These are phyloP conservation scores for Trapa bicornis DNA, from an alignment of 345 rosid genomes.

Conservation along the genomic window DNA sequence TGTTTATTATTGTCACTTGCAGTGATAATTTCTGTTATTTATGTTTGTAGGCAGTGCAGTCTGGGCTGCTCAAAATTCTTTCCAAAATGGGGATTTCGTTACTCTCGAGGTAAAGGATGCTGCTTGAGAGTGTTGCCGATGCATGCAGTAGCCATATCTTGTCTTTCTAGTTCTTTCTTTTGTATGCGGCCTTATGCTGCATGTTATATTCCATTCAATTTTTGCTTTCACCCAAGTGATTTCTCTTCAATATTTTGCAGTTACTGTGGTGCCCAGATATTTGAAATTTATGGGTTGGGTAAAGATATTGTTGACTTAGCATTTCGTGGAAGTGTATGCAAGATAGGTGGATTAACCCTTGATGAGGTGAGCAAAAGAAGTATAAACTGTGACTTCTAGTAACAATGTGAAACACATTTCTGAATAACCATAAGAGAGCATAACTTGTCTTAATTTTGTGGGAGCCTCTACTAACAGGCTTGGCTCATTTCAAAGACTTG, in stretches of 20 bases:
- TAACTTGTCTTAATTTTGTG: background rate
- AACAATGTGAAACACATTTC: background rate
- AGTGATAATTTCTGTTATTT: constrained; percentile 12
- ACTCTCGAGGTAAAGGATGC: constrained; percentile 63
- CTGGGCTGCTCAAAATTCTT: constrained; percentile 89
- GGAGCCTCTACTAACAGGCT: background rate
- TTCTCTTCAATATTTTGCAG: constrained; percentile 33
- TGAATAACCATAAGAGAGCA: background rate
- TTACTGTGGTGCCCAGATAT: constrained; percentile 98
- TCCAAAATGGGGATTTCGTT: constrained; percentile 99
- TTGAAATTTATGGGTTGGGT: constrained; percentile 94
- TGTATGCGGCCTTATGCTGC: background rate
- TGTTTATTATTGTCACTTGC: background rate
- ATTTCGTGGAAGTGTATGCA: constrained; percentile 78
- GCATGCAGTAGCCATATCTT: background rate
- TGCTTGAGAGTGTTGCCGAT: background rate
- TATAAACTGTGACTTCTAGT: background rate
- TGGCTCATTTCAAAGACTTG: background rate
- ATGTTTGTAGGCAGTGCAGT: constrained; percentile 68
- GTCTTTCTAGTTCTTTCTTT: background rate
- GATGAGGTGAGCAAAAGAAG: constrained; percentile 54
- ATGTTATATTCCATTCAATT: no score
- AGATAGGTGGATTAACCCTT: constrained; percentile 75
- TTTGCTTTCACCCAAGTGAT: constrained; percentile 14
- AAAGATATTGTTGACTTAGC: constrained; percentile 72